Conservation (phyloP, 2,329 filamentous ascomycete genomes). For the Conoideocrella luteorostrata region DNA sequence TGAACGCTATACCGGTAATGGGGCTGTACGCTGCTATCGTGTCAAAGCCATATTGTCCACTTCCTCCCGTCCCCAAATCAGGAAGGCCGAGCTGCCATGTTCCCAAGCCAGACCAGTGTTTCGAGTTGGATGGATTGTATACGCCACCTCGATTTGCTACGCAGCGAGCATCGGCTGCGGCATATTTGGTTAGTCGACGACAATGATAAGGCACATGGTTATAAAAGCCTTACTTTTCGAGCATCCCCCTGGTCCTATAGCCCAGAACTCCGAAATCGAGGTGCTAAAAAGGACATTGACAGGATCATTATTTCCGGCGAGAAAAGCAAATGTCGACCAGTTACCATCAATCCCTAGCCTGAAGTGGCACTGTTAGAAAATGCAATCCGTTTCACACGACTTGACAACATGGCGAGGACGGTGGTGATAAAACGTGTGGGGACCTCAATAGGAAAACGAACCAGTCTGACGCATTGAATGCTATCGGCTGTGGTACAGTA, state of each 20-base stretch:
- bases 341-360: slow-evolving; percentile 61
- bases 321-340: slow-evolving; percentile 64
- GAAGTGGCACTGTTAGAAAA: not conserved
- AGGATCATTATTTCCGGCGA: slow-evolving; percentile 33
- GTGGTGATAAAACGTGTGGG: no score
- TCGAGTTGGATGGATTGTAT: slow-evolving; percentile 48
- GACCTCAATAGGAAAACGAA: slow-evolving; percentile 9
- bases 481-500: slow-evolving; percentile 12
- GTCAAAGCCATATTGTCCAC: slow-evolving; percentile 59
- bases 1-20: slow-evolving; percentile 29
- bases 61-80: slow-evolving; percentile 51
- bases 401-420: no score
- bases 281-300: slow-evolving; percentile 52
- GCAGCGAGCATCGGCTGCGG: slow-evolving; percentile 45
- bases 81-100: slow-evolving; percentile 54
- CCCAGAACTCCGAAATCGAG: slow-evolving; percentile 65
- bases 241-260: slow-evolving; percentile 54
- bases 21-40: slow-evolving; percentile 35
- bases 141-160: slow-evolving; percentile 49
- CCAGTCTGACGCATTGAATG: slow-evolving; percentile 17
- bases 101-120: slow-evolving; percentile 52
- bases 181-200: slow-evolving; percentile 13
- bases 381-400: no score
- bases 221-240: slow-evolving; percentile 33
- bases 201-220: not conserved